Evolutionary conservation across 169 alveolate species (phyloP), one percentile per base, ranked within the genome.

Genomic region (Babesia caballi): DNA sequence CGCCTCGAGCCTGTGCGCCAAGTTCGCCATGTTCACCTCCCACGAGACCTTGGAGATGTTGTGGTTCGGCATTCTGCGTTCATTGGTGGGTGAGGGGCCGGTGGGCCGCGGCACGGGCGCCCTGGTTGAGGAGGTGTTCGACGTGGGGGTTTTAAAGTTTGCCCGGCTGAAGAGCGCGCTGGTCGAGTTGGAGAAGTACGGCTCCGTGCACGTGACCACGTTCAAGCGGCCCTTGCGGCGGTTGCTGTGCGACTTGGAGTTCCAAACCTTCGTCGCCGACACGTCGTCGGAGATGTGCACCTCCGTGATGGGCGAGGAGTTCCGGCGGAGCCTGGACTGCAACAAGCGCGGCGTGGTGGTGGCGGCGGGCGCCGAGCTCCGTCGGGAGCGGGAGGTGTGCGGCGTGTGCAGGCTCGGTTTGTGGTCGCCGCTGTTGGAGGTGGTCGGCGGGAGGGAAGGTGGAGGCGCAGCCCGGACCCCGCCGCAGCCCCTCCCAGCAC

Each of bases 41-140:
- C 38, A 66, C 19, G 85, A 76, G 30, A 76, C 30, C 35, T 21
- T 76, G 40, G 85, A 76, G 46, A 25, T 17, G 21, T 7, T 76
- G 41, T 76, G 85, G 85, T 76, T 76, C 42, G 60, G 71, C 17
- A 67, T 76, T 38, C 28, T 76, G 50, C 5, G 47, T 7, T 44
- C 30, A n/a, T 3, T 38, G 49, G 68, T 67, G 9, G 50, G 17
- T 8, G 9, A 9, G 21, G 73, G 46, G 17, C 33, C 36, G n/a
- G 15, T 19, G 19, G 51, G 38, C 17, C 49, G 30, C 3, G 28
- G 25, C 15, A 30, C 42, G 0, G 70, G 40, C 30, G 50, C 41
- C 21, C 15, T 63, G 58, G 52, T 76, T 21, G 81, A 61, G 66
- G 58, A 40, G 27, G 70, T 76, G 40, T 76, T 76, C 81, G 33